Conservation (phyloP, 73 alveolate species). For the Tetrahymena thermophila region DNA sequence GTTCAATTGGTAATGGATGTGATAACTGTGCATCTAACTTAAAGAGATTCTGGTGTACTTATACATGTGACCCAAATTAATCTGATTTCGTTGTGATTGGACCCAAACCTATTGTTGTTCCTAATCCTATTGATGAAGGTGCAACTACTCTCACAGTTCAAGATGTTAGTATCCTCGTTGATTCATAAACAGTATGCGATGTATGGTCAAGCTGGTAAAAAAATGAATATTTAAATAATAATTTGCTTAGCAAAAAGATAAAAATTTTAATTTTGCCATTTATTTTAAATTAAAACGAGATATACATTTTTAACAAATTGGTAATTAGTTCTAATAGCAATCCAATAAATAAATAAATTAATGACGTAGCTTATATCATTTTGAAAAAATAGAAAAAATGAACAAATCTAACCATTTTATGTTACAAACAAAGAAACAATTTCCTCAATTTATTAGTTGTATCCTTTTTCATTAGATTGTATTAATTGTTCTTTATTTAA, state of each 20-base stretch:
- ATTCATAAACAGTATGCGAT: constrained; percentile 47
- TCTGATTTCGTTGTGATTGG: constrained; percentile 34
- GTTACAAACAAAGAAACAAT: neutral
- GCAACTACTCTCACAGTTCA: constrained; percentile 24
- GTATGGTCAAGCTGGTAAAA: neutral
- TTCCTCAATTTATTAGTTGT: neutral
- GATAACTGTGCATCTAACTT: constrained; percentile 56
- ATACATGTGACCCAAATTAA: constrained; percentile 55
- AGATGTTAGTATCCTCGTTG: constrained; percentile 39
- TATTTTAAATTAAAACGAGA: no score
- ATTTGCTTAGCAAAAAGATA: no score
- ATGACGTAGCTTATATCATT: neutral
- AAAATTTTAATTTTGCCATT: no score
- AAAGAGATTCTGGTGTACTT: constrained; percentile 64
- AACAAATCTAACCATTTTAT: neutral
- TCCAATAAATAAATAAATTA: neutral
- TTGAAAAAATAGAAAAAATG: no score
- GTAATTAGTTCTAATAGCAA: neutral
- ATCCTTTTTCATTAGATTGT: neutral
- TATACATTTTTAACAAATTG: no score
- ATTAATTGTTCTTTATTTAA: constrained; percentile 1
- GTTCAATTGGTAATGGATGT: constrained; percentile 58
- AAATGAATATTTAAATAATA: neutral
- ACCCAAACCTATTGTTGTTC: constrained; percentile 31
- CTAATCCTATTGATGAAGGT: constrained; percentile 38